phyloP scores from a whole-genome alignment of 495 filamentous ascomycete genomes.

The Antarctomyces pellizariae region DNA sequence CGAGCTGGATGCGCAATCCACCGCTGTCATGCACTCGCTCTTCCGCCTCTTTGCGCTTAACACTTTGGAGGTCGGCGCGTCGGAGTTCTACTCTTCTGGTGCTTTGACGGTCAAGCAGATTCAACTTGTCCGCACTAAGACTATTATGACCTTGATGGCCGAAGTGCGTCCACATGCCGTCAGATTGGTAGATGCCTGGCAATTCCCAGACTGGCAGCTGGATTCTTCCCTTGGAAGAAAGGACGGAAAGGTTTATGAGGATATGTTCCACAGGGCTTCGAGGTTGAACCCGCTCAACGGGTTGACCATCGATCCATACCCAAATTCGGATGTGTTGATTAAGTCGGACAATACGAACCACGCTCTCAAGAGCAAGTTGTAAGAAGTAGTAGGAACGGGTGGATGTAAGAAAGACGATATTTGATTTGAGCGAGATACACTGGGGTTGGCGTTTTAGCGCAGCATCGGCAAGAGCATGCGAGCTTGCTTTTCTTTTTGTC shows the following conservation, averaged over 20 bases:
- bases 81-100: slow-evolving; percentile 40
- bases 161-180: slow-evolving; percentile 46
- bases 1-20: slow-evolving; percentile 29
- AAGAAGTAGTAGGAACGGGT: no score
- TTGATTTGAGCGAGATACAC: no score
- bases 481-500: no score
- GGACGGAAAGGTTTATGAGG: slow-evolving; percentile 46
- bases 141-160: slow-evolving; percentile 38
- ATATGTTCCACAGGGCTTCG: slow-evolving; percentile 40
- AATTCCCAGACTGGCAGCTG: slow-evolving; percentile 45
- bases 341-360: slow-evolving; percentile 22
- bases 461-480: no score
- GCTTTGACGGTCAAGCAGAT: slow-evolving; percentile 43
- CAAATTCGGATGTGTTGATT: slow-evolving; percentile 31
- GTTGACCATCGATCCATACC: slow-evolving; percentile 42
- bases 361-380: slow-evolving; percentile 23
- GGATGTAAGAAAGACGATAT: no score
- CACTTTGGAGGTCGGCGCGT: slow-evolving; percentile 38
- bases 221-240: slow-evolving; percentile 37
- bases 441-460: no score
- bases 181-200: slow-evolving; percentile 39
- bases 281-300: slow-evolving; percentile 45
- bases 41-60: slow-evolving; percentile 42
- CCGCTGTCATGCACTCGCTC: slow-evolving; percentile 30
- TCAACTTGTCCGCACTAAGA: slow-evolving; percentile 28